Evolutionary conservation across 1,284 basidiomycete genomes (phyloP), one percentile per base, ranked within the genome.

Genomic region (Bjerkandera adusta): DNA sequence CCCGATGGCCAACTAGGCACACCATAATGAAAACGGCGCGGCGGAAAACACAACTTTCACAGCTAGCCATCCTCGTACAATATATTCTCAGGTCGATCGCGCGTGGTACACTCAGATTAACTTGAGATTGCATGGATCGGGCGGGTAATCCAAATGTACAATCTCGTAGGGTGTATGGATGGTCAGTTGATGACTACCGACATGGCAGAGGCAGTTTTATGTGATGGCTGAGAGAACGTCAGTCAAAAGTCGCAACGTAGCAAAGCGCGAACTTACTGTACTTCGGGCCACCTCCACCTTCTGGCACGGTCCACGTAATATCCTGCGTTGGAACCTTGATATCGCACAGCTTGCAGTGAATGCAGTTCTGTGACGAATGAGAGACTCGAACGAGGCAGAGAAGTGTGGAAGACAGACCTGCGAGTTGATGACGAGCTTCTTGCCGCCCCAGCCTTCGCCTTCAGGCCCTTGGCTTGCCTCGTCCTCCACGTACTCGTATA

Each of bases 401-500:
- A 24, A 50, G 11, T 5, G 41, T 30, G 11, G 26, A 53, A 36
- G 50, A 60, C 72, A 26, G 49, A 87, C 87, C 76, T 97, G 96
- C 10, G 92, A 91, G 69, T 99, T 99, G 68, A 98, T 99, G 15
- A 97, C 87, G 49, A 99, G 75, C 70, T 91, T 93, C 70, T 92
- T 92, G 13, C 93, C 93, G 22, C 70, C 69, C 77, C 79, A 85
- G 0, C 76, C 73, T 42, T 75, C 83, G 51, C 78, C 78, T 44
- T 77, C 57, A 12, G 48, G 36, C 10, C 51, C 57, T 18, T 53
- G 57, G 12, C 50, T 58, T 13, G 53, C 70, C 53, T 77, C 79
- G 30, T 80, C 85, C n/a, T 85, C 86, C 12, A 96, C 87, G 63
- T 99, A 99, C 71, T 99, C 96, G 68, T 99, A 99, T 24, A 99